These are phyloP conservation scores for Silene uniflora DNA, from an alignment of 148 eudicot species.

Conservation along the genomic window DNA sequence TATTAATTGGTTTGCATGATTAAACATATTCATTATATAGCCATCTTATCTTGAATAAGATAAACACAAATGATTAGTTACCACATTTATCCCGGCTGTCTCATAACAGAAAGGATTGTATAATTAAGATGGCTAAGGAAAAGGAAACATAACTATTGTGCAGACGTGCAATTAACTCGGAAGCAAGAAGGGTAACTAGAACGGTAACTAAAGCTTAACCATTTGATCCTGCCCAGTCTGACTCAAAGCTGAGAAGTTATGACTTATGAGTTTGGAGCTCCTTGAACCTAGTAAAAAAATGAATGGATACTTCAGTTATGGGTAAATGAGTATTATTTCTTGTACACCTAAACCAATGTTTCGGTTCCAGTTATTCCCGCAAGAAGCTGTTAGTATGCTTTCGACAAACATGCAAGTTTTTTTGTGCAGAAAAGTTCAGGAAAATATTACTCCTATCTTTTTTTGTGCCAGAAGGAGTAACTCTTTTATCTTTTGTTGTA, in stretches of 20 bases:
- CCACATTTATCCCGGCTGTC: neutral
- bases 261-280: neutral
- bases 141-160: neutral
- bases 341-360: neutral
- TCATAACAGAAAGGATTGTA: neutral
- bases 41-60: neutral
- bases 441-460: slow-evolving; percentile 6
- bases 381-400: neutral
- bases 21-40: neutral
- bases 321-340: neutral
- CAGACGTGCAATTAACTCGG: neutral
- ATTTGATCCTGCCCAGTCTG: neutral
- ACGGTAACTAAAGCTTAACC: neutral
- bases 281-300: neutral
- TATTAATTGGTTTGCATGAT: neutral
- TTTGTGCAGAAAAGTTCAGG: neutral
- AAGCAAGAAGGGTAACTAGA: neutral
- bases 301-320: neutral
- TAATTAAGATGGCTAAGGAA: neutral
- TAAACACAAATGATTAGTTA: neutral
- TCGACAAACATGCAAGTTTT: neutral
- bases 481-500: slow-evolving; percentile 30
- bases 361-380: neutral
- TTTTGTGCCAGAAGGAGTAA: neutral
- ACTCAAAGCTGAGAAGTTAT: neutral